Conservation (phyloP, 768 basidiomycete species). For the Mycena rosella region DNA sequence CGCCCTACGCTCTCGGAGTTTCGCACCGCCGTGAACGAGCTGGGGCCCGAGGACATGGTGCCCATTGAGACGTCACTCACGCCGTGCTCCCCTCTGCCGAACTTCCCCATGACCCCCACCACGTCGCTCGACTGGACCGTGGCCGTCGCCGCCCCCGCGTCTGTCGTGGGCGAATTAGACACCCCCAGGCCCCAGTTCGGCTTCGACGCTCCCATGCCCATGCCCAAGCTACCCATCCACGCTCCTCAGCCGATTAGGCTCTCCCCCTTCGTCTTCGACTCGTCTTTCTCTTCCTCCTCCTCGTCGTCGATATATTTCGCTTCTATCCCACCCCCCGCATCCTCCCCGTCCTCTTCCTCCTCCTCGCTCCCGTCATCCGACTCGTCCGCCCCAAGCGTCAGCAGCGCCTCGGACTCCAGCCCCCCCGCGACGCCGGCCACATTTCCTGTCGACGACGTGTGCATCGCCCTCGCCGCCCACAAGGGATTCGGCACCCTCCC, state of each 20-base stretch:
- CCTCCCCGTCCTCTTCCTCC: neutral
- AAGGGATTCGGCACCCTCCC: neutral
- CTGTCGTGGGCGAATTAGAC: neutral
- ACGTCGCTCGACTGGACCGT: neutral
- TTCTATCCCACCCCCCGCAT: neutral
- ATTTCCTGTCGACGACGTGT: neutral
- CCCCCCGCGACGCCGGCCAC: neutral
- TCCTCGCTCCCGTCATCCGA: neutral
- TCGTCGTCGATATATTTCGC: neutral
- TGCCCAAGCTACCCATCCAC: neutral
- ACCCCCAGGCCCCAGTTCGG: constrained; percentile 16
- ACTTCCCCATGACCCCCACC: neutral
- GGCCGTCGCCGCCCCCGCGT: neutral
- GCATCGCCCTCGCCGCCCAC: neutral
- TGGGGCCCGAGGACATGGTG: neutral
- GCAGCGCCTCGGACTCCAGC: neutral
- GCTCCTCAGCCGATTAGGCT: constrained; percentile 5
- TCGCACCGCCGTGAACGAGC: neutral
- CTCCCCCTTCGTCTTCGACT: constrained; percentile 6
- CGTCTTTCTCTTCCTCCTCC: neutral
- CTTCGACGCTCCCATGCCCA: constrained; percentile 5
- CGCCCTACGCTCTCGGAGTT: constrained; percentile 1
- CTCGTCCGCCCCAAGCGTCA: constrained; percentile 1
- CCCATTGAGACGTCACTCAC: neutral
- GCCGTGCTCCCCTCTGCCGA: neutral